These are phyloP conservation scores for Fusarium brachygibbosum DNA, from an alignment of 2,329 filamentous ascomycete species.

Conservation along the genomic window DNA sequence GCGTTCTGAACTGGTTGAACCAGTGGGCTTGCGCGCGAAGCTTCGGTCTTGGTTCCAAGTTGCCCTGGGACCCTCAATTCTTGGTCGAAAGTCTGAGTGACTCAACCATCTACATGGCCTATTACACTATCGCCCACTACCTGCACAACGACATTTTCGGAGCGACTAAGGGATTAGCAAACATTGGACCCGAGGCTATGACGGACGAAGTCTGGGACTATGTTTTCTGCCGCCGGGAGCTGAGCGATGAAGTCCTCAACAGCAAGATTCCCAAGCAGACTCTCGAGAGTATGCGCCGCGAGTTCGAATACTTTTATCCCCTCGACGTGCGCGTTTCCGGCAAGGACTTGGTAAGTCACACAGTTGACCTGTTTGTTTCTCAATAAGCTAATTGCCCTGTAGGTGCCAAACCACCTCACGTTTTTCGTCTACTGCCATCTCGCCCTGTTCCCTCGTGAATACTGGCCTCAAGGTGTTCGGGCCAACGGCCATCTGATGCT, in stretches of 20 bases:
- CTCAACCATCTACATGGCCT: conserved; percentile 91
- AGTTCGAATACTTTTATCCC: conserved; percentile 98
- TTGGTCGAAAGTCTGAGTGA: conserved; percentile 94
- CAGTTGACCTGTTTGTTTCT: too few species aligned
- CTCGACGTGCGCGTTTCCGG: conserved; percentile 89
- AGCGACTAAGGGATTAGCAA: conserved; percentile 74
- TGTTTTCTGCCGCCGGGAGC: conserved; percentile 82
- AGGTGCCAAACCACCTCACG: conserved; percentile 84
- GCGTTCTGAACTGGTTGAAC: conserved; percentile 90
- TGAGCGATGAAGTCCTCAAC: conserved; percentile 74
- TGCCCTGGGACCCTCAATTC: conserved; percentile 93
- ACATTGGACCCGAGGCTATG: conserved; percentile 87
- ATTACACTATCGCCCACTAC: conserved; percentile 76
- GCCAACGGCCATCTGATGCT: conserved; percentile 94
- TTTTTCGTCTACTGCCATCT: conserved; percentile 96
- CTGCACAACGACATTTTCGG: conserved; percentile 92
- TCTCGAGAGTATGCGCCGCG: conserved; percentile 84
- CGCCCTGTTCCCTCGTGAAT: conserved; percentile 87
- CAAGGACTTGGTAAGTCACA: conserved; percentile 82
- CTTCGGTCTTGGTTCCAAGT: conserved; percentile 91
- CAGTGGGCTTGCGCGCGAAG: conserved; percentile 95
- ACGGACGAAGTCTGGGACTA: conserved; percentile 97
- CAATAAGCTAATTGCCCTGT: not conserved
- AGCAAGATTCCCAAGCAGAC: conserved; percentile 80
- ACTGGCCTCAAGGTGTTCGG: conserved; percentile 89